Evolutionary conservation across 192 early-diverging fungal genomes (phyloP).

Genomic region (Linnemannia exigua): DNA sequence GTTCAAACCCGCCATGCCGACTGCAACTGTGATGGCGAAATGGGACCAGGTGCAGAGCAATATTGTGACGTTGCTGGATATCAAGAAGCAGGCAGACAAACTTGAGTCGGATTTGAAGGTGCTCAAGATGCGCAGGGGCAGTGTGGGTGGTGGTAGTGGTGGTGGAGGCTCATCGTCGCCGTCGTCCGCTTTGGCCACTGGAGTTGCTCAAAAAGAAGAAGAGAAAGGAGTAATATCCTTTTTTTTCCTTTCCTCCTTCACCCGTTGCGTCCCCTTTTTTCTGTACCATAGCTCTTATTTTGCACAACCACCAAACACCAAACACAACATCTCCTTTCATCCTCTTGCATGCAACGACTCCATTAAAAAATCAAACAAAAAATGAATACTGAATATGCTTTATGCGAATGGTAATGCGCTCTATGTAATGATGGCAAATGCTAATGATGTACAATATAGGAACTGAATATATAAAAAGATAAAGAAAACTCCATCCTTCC

Average conservation of each 20-base stretch:
- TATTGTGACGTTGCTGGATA: conserved; percentile 83
- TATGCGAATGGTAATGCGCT: not conserved
- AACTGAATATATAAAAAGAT: not conserved
- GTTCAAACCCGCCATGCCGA: conserved; percentile 86
- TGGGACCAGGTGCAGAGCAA: conserved; percentile 84
- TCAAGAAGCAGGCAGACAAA: conserved; percentile 88
- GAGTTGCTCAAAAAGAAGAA: conserved; percentile 48
- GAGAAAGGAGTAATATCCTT: conserved; percentile 27
- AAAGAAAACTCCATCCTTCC: not conserved
- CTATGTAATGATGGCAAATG: not conserved
- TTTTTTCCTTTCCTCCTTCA: not conserved
- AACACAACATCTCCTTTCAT: too few species aligned
- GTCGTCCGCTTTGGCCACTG: not conserved
- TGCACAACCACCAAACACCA: conserved; percentile 8
- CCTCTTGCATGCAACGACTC: not conserved
- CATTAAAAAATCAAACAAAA: not conserved
- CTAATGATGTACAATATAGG: not conserved
- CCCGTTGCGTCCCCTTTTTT: not conserved
- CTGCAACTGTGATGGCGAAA: conserved; percentile 81
- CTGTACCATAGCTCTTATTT: not conserved
- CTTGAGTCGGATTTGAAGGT: conserved; percentile 80
- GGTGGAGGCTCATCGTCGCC: conserved; percentile 56
- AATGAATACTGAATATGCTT: not conserved
- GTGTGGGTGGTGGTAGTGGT: conserved; percentile 41
- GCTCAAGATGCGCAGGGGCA: conserved; percentile 47